Conservation (phyloP, 768 basidiomycete species). For the Tricholoma sp. region DNA sequence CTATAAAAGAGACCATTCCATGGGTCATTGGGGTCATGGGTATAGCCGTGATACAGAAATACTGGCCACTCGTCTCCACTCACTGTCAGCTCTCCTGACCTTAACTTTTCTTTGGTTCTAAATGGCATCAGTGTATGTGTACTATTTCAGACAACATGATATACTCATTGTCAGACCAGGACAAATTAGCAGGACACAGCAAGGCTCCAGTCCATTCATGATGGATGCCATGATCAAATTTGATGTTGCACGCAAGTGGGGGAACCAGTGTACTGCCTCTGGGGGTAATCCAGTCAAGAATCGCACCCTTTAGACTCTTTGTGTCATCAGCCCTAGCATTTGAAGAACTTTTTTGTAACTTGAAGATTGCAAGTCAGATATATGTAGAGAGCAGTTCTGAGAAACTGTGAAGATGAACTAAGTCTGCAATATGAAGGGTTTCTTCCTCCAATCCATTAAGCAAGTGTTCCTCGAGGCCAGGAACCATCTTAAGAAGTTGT, state of each 20-base stretch:
- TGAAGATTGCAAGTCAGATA: neutral
- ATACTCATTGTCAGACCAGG: neutral
- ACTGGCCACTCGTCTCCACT: neutral
- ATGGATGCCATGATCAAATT: conserved; percentile 7
- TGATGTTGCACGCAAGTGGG: conserved; percentile 6
- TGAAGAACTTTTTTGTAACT: conserved; percentile 22
- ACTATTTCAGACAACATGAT: neutral
- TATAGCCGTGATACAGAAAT: neutral
- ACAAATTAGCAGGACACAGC: conserved; percentile 7
- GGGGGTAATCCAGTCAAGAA: conserved; percentile 22
- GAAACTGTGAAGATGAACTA: conserved; percentile 6
- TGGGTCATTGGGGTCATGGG: neutral
- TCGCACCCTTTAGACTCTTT: conserved; percentile 13
- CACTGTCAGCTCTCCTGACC: neutral
- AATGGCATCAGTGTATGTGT: neutral
- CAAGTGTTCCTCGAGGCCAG: conserved; percentile 8
- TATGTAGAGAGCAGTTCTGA: no score
- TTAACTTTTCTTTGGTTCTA: neutral
- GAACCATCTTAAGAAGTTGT: neutral
- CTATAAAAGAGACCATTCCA: neutral
- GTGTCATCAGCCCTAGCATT: conserved; percentile 16
- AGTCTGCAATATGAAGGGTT: conserved; percentile 11
- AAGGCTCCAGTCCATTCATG: conserved; percentile 13
- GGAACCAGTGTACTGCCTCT: conserved; percentile 10
- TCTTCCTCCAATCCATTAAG: conserved; percentile 17